Evolutionary conservation across 352 stramenopile species (phyloP), one percentile per base, ranked within the genome.

Genomic region (Phytophthora boehmeriae): DNA sequence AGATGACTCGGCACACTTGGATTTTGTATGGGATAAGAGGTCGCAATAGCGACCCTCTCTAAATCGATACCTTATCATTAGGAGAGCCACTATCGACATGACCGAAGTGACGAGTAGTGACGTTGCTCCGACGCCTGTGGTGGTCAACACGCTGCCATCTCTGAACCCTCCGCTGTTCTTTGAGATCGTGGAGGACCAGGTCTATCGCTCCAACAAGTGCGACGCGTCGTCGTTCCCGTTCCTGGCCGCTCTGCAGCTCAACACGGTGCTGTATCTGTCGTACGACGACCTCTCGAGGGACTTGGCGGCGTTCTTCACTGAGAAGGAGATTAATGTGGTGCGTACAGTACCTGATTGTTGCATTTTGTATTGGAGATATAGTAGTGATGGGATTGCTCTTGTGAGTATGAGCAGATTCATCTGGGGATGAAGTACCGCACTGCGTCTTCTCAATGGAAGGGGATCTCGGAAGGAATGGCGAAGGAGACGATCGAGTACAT

Each of bases 191-290:
- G 86, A 93, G 63, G 78, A 92, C 57, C 75, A 87, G 46, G 86
- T 95, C 16, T 95, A 89, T 45, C 79, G 81, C 38, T 91, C 80
- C 58, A 95, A 95, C 80, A 95, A 93, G 58, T 95, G 83, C 70
- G 86, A 95, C 59, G 70, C 80, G 51, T 91, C 83, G 25, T 92
- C 83, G 17, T 93, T 95, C 68, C 78, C 87, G 53, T 95, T 93
- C 63, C 68, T 95, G 48, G 75, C 78, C 44, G 89, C 75, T 32
- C 68, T 95, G 61, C 79, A 88, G 57, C 76, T 95, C 55, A 93
- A 89, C 63, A 95, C 87, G 28, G 80, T 94, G 47, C 75, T 95
- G 23, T 95, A 95, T 50, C 74, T 95, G 19, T 95, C 87, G 5
- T 89, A 89, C 53, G 87, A 95, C 50, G 85, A 93, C 36, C 75